Evolutionary conservation across 106 monocot genomes (phyloP).

Genomic region (Phalaenopsis equestris): DNA sequence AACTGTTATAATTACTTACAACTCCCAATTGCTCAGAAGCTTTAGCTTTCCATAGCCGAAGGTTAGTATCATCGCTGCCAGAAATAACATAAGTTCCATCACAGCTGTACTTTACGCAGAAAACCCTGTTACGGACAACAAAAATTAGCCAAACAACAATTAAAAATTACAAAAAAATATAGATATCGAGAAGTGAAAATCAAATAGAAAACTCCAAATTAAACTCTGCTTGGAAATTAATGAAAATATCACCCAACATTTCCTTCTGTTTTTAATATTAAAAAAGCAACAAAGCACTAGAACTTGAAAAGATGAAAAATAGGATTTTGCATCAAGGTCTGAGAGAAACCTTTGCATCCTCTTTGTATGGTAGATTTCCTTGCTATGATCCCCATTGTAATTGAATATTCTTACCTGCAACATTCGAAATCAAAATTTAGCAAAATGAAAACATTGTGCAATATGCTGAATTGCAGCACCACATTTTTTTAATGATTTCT

Average conservation of each 20-base stretch:
- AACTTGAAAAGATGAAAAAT: neutral
- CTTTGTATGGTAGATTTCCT: conserved; percentile 97
- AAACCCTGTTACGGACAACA: conserved; percentile 51
- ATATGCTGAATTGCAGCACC: neutral
- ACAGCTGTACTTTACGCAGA: conserved; percentile 81
- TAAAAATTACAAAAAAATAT: neutral
- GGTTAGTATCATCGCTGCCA: conserved; percentile 97
- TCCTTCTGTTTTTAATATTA: neutral
- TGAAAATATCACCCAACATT: neutral
- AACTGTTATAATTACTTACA: conserved; percentile 36
- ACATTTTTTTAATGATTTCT: neutral
- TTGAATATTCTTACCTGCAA: conserved; percentile 85
- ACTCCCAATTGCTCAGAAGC: conserved; percentile 96
- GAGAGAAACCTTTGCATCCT: conserved; percentile 88
- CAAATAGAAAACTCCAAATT: neutral
- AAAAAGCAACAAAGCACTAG: neutral
- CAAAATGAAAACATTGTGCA: neutral
- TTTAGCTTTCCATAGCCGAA: conserved; percentile 97
- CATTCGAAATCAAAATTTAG: conserved; percentile 2
- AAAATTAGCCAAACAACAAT: neutral
- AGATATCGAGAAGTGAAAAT: neutral
- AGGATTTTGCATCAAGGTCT: neutral
- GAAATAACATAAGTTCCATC: conserved; percentile 89
- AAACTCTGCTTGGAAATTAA: neutral
- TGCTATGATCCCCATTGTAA: conserved; percentile 84